These are phyloP conservation scores for Trichocomaceae sp. DNA, from an alignment of 2,329 filamentous ascomycete genomes.

Conservation along the genomic window DNA sequence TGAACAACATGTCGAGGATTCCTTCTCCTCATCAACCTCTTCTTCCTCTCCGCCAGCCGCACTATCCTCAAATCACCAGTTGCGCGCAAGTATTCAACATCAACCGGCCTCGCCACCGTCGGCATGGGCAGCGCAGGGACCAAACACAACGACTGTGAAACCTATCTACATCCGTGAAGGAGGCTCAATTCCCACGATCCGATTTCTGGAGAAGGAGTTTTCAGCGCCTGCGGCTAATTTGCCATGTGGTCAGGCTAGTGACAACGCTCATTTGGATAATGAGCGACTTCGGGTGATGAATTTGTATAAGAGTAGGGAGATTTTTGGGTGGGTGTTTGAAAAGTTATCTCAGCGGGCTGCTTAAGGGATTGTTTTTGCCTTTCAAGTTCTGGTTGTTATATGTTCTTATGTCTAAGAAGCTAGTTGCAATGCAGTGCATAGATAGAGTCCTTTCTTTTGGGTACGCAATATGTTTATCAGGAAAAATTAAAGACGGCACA, in stretches of 20 bases:
- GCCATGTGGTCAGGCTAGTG: constrained; percentile 90
- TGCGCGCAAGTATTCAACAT: neutral
- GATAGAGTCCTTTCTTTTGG: neutral
- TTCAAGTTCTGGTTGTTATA: neutral
- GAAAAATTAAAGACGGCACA: neutral
- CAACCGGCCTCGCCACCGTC: neutral
- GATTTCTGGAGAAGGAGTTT: constrained; percentile 93
- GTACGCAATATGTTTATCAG: neutral
- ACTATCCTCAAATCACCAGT: neutral
- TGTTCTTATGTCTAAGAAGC: neutral
- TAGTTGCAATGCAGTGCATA: neutral
- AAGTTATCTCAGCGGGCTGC: constrained; percentile 45
- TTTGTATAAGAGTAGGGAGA: constrained; percentile 82
- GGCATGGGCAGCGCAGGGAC: neutral
- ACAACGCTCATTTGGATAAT: constrained; percentile 90
- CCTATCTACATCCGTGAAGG: constrained; percentile 94
- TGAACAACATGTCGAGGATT: neutral
- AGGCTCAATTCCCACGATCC: constrained; percentile 87
- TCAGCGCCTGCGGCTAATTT: constrained; percentile 83
- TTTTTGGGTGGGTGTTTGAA: constrained; percentile 79
- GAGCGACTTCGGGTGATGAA: constrained; percentile 86
- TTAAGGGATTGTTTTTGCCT: neutral
- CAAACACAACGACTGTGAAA: constrained; percentile 18
- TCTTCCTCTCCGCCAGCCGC: neutral
- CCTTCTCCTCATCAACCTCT: constrained; percentile 1